Base-by-base conservation (phyloP, 2,329 filamentous ascomycete species). In the Exophiala calicioides region DNA sequence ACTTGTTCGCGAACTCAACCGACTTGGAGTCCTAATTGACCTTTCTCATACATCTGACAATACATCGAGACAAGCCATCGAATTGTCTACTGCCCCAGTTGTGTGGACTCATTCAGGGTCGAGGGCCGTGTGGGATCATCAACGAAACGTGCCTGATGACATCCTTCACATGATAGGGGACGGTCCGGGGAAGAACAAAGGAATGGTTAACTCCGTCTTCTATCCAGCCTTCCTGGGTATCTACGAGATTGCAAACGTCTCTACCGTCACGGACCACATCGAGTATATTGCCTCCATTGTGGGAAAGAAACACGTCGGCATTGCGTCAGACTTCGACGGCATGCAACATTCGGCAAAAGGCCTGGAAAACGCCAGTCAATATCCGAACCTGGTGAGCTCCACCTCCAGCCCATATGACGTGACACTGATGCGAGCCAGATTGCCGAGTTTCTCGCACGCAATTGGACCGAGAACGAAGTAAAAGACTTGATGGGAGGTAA, bases 281-380 rank as follows among this genome's bases (percentile, higher is more conserved):
- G 47, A 57, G 35, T 57, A 69, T 44, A 57, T 67, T 12, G 65
- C 56, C 4, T 37, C 58, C 16, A 44, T 58, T 13, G 59, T 64
- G 36, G 65, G 62, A 1, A 64, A 58, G 51, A 57, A 62, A 9
- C 60, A 67, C 43, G 65, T 70, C 18, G 66, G 68, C 5, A 52
- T 68, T 29, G 66, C 62, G 1, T 55, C 52, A 1, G 64, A 68
- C 50, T 68, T 63, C 50, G 62, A 66, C 47, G 65, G 65, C 3
- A 70, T 72, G 36, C 44, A 35, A 3, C 55, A 47, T 8, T 81
- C 82, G 3, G 89, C 90, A 0, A 64, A 72, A 41, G 90, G 90
- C 0, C 67, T 96, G 38, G 88, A 93, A 32, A 89, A 95, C 65
- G 89, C 95, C 5, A 82, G 82, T 37, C 88, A 87, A 62, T 95